phyloP scores from a whole-genome alignment of 108 stramenopile genomes.

The Fistulifera pelliculosa region DNA sequence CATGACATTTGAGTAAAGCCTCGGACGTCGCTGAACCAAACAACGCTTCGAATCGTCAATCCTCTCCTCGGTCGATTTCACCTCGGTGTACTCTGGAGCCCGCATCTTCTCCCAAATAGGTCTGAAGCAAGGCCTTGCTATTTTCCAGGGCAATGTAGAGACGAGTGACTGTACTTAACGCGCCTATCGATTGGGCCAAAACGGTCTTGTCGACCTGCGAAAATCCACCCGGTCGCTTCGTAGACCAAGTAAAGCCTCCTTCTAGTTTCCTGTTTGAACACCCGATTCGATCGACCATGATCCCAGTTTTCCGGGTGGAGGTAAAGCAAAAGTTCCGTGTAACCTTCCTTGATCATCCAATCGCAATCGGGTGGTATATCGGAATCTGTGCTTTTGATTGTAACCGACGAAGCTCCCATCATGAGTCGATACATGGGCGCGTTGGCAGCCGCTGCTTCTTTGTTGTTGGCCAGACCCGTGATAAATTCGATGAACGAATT shows the following conservation, averaged over 20 bases:
- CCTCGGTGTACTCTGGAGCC: slow-evolving; percentile 3
- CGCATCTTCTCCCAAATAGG: slow-evolving; percentile 9
- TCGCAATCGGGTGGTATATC: slow-evolving; percentile 4
- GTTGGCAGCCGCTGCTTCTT: slow-evolving; percentile 8
- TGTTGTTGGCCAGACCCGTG: slow-evolving; percentile 2
- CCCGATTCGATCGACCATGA: slow-evolving; percentile 6
- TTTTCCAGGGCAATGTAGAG: slow-evolving; percentile 19
- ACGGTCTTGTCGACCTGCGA: slow-evolving; percentile 16
- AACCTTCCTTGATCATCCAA: slow-evolving; percentile 6
- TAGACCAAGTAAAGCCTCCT: slow-evolving; percentile 21
- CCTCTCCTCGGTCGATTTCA: slow-evolving; percentile 9
- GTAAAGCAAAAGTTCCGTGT: slow-evolving; percentile 10
- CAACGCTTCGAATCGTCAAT: slow-evolving; percentile 7
- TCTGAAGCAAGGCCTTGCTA: slow-evolving; percentile 9
- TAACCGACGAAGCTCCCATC: slow-evolving; percentile 10
- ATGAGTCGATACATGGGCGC: slow-evolving; percentile 12
- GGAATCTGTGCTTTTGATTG: slow-evolving; percentile 4
- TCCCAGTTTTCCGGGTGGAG: background rate
- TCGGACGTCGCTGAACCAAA: slow-evolving; percentile 14
- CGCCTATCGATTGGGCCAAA: slow-evolving; percentile 8
- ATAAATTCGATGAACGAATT: background rate
- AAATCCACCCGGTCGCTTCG: slow-evolving; percentile 19
- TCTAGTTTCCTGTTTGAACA: slow-evolving; percentile 3
- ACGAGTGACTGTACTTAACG: slow-evolving; percentile 11
- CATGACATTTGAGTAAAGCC: slow-evolving; percentile 11